Evolutionary conservation across 306 rosid genomes (phyloP), one percentile per base, ranked within the genome.

Genomic region (Heteromeles arbutifolia): DNA sequence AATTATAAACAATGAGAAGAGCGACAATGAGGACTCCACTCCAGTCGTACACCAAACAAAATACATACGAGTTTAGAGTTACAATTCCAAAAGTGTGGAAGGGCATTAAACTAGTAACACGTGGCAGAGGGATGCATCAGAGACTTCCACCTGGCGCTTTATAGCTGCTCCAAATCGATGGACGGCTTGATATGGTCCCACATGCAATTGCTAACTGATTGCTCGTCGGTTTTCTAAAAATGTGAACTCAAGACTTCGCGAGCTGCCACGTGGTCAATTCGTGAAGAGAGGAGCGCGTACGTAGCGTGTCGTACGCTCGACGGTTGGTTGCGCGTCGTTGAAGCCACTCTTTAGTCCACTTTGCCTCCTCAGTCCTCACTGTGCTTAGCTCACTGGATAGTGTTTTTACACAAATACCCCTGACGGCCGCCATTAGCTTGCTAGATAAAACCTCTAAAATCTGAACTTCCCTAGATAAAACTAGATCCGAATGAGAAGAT

Each of bases 241-340:
- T 67, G 88, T 81, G 88, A 82, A 75, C 70, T 71, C 4, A 31
- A 37, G 21, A 39, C 34, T 48, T 31, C 22, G 22, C 64, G 4
- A 34, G 37, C 24, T 2, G 80, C 87, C 83, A 86, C 89, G 84
- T 83, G 92, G 77, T 79, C 32, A 28, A 41, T 21, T 1, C 11
- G 1, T 11, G 4, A 12, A 22, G 67, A 44, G 17, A 7, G n/a
- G 15, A 69, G 70, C 70, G 86, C 57, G 81, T 85, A 70, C 62
- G 81, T 83, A 70, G 85, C 87, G 87, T 90, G 87, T 78, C 81
- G 77, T 59, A 63, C 43, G 37, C 57, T 32, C 9, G 52, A 78
- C 85, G 72, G 74, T 64, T 52, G 11, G 31, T 68, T 63, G 63
- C 75, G 81, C 86, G 87, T 91, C 79, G 86, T 78, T 71, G 81